Percentiles rank a stretch among this genome's conserved stretches.
Conservation (phyloP, 225 moss, liverwort and hornwort species). For the Neckera pumila region DNA sequence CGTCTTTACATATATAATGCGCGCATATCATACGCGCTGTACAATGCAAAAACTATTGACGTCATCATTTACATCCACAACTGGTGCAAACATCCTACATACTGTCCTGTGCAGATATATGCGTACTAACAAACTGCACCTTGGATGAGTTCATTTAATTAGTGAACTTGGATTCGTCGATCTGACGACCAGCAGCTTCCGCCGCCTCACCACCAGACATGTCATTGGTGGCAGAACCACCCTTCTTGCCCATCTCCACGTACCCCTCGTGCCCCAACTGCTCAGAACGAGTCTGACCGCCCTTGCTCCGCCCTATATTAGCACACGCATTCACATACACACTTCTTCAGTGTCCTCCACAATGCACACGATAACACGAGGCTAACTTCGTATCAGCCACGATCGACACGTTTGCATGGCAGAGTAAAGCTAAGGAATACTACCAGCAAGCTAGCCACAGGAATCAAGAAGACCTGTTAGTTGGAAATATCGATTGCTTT, state of each 20-base stretch:
- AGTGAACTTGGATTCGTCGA: neutral
- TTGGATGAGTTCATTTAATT: neutral
- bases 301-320: neutral
- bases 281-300: neutral
- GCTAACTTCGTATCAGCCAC: too few species aligned
- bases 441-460: neutral
- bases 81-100: neutral
- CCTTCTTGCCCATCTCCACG: neutral
- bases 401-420: neutral
- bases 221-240: neutral
- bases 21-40: neutral
- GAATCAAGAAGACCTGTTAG: too few species aligned
- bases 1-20: too few species aligned
- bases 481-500: too few species aligned
- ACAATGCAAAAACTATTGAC: neutral
- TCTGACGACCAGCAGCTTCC: neutral
- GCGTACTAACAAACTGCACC: accelerated
- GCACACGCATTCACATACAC: neutral
- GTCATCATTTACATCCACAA: neutral
- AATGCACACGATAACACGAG: accelerated
- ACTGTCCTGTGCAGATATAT: neutral
- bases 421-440: too few species aligned
- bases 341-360: neutral
- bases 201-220: neutral
- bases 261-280: neutral